Evolutionary conservation across 768 basidiomycete genomes (phyloP).

Genomic region (Russula compacta): DNA sequence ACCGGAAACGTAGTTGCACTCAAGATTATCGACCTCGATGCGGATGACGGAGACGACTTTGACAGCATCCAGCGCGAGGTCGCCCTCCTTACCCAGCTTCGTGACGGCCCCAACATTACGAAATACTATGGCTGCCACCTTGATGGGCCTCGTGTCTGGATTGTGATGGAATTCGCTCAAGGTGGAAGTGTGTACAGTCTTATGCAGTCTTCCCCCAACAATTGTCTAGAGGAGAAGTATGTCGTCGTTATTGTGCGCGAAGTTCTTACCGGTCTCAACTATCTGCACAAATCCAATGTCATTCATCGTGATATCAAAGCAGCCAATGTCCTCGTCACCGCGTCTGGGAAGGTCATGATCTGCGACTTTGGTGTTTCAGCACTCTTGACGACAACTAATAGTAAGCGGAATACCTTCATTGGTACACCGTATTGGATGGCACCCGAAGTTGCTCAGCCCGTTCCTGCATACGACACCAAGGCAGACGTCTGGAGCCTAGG

Average conservation of each 20-base stretch:
- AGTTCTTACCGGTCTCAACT: slow-evolving; percentile 75
- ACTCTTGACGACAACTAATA: slow-evolving; percentile 69
- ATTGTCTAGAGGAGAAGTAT: slow-evolving; percentile 81
- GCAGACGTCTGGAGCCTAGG: slow-evolving; percentile 99
- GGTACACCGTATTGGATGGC: slow-evolving; percentile 99
- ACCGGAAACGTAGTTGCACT: slow-evolving; percentile 88
- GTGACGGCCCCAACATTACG: slow-evolving; percentile 85
- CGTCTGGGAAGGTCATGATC: slow-evolving; percentile 84
- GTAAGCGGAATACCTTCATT: slow-evolving; percentile 92
- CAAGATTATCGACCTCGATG: slow-evolving; percentile 98
- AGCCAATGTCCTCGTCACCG: slow-evolving; percentile 88
- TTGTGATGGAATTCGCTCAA: slow-evolving; percentile 95
- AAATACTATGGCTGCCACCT: slow-evolving; percentile 96
- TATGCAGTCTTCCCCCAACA: slow-evolving; percentile 77
- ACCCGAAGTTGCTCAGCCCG: slow-evolving; percentile 86
- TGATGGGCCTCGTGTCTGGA: slow-evolving; percentile 95
- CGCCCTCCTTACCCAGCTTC: slow-evolving; percentile 78
- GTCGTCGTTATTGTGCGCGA: slow-evolving; percentile 83
- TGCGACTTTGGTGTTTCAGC: slow-evolving; percentile 99
- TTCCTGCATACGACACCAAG: slow-evolving; percentile 91
- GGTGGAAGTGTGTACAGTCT: slow-evolving; percentile 90
- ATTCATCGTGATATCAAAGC: slow-evolving; percentile 99
- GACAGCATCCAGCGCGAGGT: slow-evolving; percentile 96
- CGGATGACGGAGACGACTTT: slow-evolving; percentile 83
- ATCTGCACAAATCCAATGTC: slow-evolving; percentile 88